A percentile compares a stretch with the other conserved stretches of the same genome.
Evolutionary conservation across 192 early-diverging fungal species (phyloP).

Genomic region (Irineochytrium annulatum): DNA sequence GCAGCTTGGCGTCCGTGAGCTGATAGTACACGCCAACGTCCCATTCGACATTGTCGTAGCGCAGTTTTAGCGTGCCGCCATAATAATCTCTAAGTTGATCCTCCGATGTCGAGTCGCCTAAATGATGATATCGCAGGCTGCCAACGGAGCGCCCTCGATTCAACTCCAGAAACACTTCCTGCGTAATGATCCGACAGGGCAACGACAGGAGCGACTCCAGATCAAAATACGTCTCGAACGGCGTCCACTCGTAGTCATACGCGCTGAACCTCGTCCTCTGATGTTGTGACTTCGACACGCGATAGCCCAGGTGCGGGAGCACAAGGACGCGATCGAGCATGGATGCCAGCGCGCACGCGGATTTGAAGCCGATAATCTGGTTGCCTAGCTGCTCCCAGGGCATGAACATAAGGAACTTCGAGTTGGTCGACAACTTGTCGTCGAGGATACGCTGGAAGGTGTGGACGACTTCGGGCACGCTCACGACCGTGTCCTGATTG

Average conservation of each 20-base stretch:
- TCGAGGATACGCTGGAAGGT: not conserved
- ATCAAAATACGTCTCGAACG: conserved; percentile 36
- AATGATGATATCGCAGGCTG: conserved; percentile 22
- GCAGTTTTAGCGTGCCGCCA: conserved; percentile 13
- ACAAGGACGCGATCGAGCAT: conserved; percentile 31
- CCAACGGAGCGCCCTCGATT: conserved; percentile 12
- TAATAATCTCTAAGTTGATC: conserved; percentile 33
- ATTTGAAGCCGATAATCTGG: conserved; percentile 37
- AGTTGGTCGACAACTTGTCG: not conserved
- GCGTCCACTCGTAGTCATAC: conserved; percentile 24
- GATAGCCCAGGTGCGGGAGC: conserved; percentile 30
- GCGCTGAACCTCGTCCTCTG: conserved; percentile 8
- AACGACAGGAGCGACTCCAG: conserved; percentile 8
- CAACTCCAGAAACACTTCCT: conserved; percentile 32
- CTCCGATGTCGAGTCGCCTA: conserved; percentile 25
- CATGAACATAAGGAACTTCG: conserved; percentile 34
- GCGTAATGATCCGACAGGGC: conserved; percentile 26
- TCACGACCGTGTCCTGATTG: conserved; percentile 32
- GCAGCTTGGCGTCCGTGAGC: conserved; percentile 7
- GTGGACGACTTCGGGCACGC: conserved; percentile 14
- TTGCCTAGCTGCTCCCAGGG: conserved; percentile 43
- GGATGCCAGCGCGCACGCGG: conserved; percentile 34
- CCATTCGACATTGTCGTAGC: conserved; percentile 23
- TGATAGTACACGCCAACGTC: conserved; percentile 22
- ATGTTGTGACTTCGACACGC: conserved; percentile 9